These are phyloP conservation scores for Thalia dealbata DNA, from an alignment of 176 grass and related monocot species.

Conservation along the genomic window DNA sequence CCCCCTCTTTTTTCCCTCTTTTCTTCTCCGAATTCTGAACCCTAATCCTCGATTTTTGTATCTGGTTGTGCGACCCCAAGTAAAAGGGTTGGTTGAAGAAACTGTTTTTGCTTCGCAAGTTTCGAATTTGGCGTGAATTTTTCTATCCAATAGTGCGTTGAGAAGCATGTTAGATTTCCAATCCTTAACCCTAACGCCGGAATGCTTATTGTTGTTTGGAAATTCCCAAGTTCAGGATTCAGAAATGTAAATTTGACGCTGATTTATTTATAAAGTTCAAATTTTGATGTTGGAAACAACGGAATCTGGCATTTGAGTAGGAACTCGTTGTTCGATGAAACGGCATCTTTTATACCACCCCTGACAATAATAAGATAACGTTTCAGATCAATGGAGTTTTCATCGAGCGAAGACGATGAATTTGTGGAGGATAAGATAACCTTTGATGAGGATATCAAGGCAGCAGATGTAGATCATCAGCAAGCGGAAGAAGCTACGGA, in stretches of 20 bases:
- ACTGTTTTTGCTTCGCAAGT: background rate
- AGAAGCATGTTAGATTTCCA: background rate
- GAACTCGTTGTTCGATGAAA: background rate
- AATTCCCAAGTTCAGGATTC: background rate
- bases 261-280: background rate
- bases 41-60: background rate
- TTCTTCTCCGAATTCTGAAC: background rate
- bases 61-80: background rate
- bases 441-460: slow-evolving; percentile 39
- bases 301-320: background rate
- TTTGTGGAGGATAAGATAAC: slow-evolving; percentile 51
- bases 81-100: background rate
- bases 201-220: background rate
- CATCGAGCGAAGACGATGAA: slow-evolving; percentile 66
- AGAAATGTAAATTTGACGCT: background rate
- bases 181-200: background rate
- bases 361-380: background rate
- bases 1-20: background rate
- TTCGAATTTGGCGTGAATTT: background rate
- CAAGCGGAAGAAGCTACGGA: background rate
- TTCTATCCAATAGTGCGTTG: background rate
- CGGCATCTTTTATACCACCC: background rate
- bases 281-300: background rate
- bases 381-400: slow-evolving; percentile 55
- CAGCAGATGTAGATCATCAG: slow-evolving; percentile 31